Evolutionary conservation across 202 grass and related monocot genomes (phyloP).

Genomic region (Zoysia matrella): DNA sequence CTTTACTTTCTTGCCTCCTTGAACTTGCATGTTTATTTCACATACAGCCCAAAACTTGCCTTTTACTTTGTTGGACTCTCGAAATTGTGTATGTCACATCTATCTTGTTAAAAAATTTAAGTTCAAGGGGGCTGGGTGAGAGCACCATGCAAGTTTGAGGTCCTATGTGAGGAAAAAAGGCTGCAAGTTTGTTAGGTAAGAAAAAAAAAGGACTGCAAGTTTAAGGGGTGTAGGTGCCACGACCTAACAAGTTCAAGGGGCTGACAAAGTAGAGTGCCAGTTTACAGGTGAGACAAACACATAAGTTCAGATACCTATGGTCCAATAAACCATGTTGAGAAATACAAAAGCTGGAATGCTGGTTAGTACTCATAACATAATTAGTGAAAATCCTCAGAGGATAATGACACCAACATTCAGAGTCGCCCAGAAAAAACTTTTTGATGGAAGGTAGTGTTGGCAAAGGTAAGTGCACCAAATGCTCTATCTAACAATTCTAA

Average conservation of each 20-base stretch:
- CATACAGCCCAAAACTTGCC: no score
- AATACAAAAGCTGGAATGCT: neutral
- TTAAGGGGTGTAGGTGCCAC: neutral
- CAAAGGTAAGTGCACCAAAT: neutral
- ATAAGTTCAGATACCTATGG: no score
- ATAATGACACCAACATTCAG: neutral
- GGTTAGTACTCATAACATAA: neutral
- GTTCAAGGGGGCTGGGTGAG: neutral
- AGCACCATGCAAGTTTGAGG: neutral
- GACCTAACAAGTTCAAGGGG: neutral
- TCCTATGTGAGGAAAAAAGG: neutral
- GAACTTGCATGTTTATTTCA: no score
- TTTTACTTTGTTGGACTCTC: no score
- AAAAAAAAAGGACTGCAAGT: neutral
- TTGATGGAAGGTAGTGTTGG: neutral
- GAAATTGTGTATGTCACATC: no score
- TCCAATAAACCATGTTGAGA: neutral
- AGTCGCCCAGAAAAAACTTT: neutral
- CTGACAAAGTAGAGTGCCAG: neutral
- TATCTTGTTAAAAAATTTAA: no score
- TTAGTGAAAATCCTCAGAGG: neutral
- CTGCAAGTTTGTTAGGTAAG: no score
- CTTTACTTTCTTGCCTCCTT: no score
- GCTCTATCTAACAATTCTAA: neutral
- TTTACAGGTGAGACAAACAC: no score